Evolutionary conservation across 2,329 filamentous ascomycete genomes (phyloP).

Genomic region (Pleurostoma richardsiae): DNA sequence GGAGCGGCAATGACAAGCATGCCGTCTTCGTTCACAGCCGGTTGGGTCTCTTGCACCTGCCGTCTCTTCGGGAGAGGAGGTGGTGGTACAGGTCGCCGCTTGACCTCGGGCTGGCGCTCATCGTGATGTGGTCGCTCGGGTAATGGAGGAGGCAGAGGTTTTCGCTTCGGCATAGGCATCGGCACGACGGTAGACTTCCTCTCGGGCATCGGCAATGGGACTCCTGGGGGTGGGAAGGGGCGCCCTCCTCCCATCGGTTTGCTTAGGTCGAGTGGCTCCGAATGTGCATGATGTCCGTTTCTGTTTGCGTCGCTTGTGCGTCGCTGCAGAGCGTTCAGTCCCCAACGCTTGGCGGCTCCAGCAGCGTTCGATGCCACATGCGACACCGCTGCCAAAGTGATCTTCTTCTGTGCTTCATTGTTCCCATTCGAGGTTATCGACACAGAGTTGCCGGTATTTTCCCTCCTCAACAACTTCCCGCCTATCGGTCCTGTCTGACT

Average conservation of each 20-base stretch:
- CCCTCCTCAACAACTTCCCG: conserved; percentile 32
- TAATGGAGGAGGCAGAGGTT: conserved; percentile 45
- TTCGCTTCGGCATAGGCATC: conserved; percentile 58
- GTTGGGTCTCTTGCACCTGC: conserved; percentile 27
- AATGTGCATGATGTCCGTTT: conserved; percentile 11
- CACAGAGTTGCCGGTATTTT: conserved; percentile 27
- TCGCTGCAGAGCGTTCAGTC: conserved; percentile 50
- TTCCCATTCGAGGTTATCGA: conserved; percentile 28
- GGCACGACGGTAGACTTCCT: conserved; percentile 53
- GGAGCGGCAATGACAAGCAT: conserved; percentile 63
- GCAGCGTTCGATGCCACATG: conserved; percentile 53
- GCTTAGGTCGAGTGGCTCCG: conserved; percentile 34
- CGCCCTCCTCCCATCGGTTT: conserved; percentile 80
- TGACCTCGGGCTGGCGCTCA: conserved; percentile 5
- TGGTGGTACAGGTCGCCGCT: conserved; percentile 27
- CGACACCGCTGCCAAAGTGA: conserved; percentile 48
- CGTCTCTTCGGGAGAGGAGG: conserved; percentile 45
- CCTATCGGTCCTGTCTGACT: conserved; percentile 32
- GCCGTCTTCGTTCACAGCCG: conserved; percentile 38
- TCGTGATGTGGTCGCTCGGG: conserved; percentile 10
- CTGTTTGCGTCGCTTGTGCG: conserved; percentile 34
- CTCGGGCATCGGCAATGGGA: conserved; percentile 67
- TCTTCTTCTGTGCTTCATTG: conserved; percentile 33
- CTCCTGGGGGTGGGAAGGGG: conserved; percentile 76
- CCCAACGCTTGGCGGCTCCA: conserved; percentile 53